Conservation (phyloP, 2,329 filamentous ascomycete species). For the Trichoderma koningii region DNA sequence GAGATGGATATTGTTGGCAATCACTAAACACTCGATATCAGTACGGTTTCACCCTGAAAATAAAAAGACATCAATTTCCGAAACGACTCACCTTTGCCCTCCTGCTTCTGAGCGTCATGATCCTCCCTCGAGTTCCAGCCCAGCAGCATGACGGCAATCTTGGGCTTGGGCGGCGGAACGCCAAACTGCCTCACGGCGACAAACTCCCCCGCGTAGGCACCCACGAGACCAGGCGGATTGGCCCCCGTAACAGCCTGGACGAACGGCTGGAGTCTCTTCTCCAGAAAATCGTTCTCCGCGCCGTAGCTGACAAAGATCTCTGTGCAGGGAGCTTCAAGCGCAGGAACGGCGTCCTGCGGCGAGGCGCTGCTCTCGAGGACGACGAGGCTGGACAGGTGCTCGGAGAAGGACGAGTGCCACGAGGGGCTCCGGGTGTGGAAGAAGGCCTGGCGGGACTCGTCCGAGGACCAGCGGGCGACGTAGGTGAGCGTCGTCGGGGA, state of each 20-base stretch:
- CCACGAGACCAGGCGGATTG: constrained; percentile 38
- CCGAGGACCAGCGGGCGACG: constrained; percentile 41
- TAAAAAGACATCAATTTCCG: too few relatives aligned
- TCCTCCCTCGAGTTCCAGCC: constrained; percentile 47
- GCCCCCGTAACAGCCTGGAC: constrained; percentile 31
- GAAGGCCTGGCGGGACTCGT: constrained; percentile 43
- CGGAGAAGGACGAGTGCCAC: constrained; percentile 43
- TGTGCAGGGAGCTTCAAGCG: constrained; percentile 42
- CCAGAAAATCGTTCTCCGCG: constrained; percentile 38
- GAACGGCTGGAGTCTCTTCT: constrained; percentile 38
- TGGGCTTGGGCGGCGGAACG: constrained; percentile 36
- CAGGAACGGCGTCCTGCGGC: constrained; percentile 31
- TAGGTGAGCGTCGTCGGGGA: constrained; percentile 39
- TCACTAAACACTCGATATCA: constrained; percentile 33
- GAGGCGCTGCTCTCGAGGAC: too few relatives aligned
- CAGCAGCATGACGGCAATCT: constrained; percentile 40
- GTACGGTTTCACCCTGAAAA: background rate
- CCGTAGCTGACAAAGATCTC: constrained; percentile 44
- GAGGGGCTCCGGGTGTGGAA: constrained; percentile 41
- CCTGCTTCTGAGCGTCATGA: constrained; percentile 40
- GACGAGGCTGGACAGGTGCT: constrained; percentile 18
- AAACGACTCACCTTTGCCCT: constrained; percentile 35
- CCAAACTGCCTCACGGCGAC: constrained; percentile 36
- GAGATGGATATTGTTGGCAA: constrained; percentile 42
- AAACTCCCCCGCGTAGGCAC: constrained; percentile 40